Base-by-base conservation (phyloP, 106 monocot genomes). In the Xerophyta viscosa region DNA sequence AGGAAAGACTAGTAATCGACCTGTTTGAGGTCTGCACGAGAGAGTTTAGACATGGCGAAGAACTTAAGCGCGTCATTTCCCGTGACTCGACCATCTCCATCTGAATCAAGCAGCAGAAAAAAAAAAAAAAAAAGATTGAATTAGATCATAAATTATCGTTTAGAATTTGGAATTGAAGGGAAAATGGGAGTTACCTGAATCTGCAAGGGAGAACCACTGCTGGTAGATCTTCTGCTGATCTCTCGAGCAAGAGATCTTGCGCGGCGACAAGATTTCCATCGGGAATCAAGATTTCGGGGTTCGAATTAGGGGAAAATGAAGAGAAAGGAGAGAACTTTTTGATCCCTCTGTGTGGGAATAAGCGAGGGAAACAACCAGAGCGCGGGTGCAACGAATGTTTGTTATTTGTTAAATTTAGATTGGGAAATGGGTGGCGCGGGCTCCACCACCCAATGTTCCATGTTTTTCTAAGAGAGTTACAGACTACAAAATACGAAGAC, bases 151-250 rank as follows among this genome's bases (percentile, higher is more conserved):
- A 11, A 36, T 6, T 6, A 5, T 5, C 5, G 11, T 5, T 36
- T 36, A 36, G 8, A 20, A 53, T 45, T 2, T n/a, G 11, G 13
- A 41, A 56, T 37, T 25, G 13, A 48, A 53, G 29, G n/a, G 20
- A 3, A 33, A 27, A 27, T 41, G 46, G 13, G 6, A 22, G 26
- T 37, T 9, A 93, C 92, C 92, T 41, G 80, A 50, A 72, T 93
- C 92, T 13, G 92, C 83, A 50, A 59, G 55, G 23, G 77, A 59
- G 66, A 93, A 93, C 75, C 75, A 75, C n/a, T 75, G 62, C 50
- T 52, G 75, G 45, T 75, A 75, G 63, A 75, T 63, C 68, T 75
- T 64, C 63, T 67, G 68, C 57, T 75, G 57, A 70, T 27, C 75
- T 27, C 36, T 51, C 21, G 75, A 68, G 56, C 75, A 75, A 23